A percentile compares a stretch with the other conserved stretches of the same genome.
phyloP scores from a whole-genome alignment of 169 alveolate genomes.

The Amoebophrya sp. region DNA sequence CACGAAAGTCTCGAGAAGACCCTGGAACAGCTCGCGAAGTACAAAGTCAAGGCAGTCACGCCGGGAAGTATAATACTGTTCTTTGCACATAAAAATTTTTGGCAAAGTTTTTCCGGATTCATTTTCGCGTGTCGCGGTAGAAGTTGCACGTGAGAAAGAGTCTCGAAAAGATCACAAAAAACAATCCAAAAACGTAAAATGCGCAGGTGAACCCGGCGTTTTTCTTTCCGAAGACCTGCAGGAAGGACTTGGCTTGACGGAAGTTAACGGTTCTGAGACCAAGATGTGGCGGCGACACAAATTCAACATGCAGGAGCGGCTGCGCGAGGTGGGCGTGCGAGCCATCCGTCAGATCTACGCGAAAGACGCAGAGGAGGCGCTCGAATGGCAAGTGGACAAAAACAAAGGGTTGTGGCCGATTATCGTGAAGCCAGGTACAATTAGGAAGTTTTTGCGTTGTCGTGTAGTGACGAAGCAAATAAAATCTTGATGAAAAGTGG shows the following conservation, averaged over 20 bases:
- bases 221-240: background rate
- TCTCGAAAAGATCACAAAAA: too few relatives aligned
- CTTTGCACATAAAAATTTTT: too few relatives aligned
- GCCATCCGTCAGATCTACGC: background rate
- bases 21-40: background rate
- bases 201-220: background rate
- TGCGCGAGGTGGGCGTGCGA: constrained; percentile 7
- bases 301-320: background rate
- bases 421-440: background rate
- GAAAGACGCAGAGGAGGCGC: background rate
- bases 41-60: background rate
- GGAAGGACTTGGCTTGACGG: background rate
- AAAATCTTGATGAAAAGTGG: too few relatives aligned
- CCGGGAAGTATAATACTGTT: constrained; percentile 15
- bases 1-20: background rate
- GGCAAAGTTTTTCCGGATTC: too few relatives aligned
- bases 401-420: background rate
- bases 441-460: too few relatives aligned
- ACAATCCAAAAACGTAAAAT: too few relatives aligned
- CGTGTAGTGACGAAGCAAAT: too few relatives aligned
- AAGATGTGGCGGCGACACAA: constrained; percentile 13
- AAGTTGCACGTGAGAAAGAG: too few relatives aligned
- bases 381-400: background rate
- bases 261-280: background rate
- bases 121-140: too few relatives aligned